Evolutionary conservation across 495 filamentous ascomycete species (phyloP), one percentile per base, ranked within the genome.

Genomic region (Hypoxylon rickii): DNA sequence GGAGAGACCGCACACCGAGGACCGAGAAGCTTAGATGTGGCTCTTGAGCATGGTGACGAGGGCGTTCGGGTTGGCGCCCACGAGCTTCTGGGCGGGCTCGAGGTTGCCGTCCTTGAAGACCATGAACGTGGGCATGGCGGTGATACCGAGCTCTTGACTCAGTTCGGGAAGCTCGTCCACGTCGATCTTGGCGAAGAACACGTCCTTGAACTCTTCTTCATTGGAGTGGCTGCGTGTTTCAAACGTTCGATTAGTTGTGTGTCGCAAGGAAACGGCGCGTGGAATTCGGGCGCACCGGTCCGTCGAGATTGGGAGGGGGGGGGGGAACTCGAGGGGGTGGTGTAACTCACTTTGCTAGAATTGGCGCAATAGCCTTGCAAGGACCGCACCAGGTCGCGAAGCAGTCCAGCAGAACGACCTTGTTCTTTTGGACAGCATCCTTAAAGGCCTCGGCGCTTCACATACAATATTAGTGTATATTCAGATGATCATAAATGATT

Each of bases 41-140:
- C 42, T 63, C 67, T 74, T 61, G 36, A 89, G 76, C 42, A 79
- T 80, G 32, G 76, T 71, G 67, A 80, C 68, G 26, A 96, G 70
- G 19, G 80, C 83, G 46, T 73, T 70, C 2, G 85, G 84, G 73
- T 90, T 94, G 47, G 94, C 94, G 49, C 94, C 94, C 21, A 94
- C 80, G 45, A 97, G 77, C 65, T 90, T 88, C 19, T 70, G 77
- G 18, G 79, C 66, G 54, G 83, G 77, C 15, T 68, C 51, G 69
- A 79, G 77, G 68, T 88, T 70, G 47, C 89, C 92, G 53, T 86
- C 69, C 80, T 89, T 91, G 82, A 92, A 96, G 61, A 95, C 71
- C 16, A 85, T 51, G 77, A 98, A 96, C 10, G 93, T 96, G 48
- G 94, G 94, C 94, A 98, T 97, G 65, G 94, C 92, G 63, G 89